Conservation (phyloP, 1,284 basidiomycete species). For the Heliocybe sulcata region DNA sequence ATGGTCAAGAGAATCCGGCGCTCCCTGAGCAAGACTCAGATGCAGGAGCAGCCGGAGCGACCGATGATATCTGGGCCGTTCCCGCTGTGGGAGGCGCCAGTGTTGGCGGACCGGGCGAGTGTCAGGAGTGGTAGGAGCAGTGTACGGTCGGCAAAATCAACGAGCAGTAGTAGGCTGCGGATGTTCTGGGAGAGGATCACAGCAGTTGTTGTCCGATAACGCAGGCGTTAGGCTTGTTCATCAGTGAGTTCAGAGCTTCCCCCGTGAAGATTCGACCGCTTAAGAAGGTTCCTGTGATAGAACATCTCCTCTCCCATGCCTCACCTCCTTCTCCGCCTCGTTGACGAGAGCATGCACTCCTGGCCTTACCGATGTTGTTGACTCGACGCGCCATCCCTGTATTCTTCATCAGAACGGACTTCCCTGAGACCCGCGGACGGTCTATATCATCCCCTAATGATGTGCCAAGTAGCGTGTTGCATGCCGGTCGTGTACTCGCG, state of each 20-base stretch:
- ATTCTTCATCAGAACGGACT: neutral
- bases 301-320: neutral
- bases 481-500: neutral
- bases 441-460: neutral
- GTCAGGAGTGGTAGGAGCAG: neutral
- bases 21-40: slow-evolving; percentile 15
- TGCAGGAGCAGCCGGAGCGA: slow-evolving; percentile 14
- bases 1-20: slow-evolving; percentile 15
- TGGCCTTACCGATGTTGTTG: neutral
- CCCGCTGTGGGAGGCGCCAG: slow-evolving; percentile 22
- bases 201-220: neutral
- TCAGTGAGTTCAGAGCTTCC: neutral
- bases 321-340: neutral
- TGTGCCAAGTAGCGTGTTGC: neutral
- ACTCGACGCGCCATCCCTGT: neutral
- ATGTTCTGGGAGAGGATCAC: neutral
- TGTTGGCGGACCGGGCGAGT: neutral
- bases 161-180: neutral
- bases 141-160: neutral
- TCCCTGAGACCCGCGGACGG: neutral
- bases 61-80: slow-evolving; percentile 27
- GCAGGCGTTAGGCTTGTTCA: neutral
- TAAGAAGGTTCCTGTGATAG: neutral
- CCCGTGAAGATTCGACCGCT: neutral
- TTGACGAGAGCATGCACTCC: neutral